Base-by-base conservation (phyloP, 2,329 filamentous ascomycete species). In the Aspergillus pseudoviridinutans region DNA sequence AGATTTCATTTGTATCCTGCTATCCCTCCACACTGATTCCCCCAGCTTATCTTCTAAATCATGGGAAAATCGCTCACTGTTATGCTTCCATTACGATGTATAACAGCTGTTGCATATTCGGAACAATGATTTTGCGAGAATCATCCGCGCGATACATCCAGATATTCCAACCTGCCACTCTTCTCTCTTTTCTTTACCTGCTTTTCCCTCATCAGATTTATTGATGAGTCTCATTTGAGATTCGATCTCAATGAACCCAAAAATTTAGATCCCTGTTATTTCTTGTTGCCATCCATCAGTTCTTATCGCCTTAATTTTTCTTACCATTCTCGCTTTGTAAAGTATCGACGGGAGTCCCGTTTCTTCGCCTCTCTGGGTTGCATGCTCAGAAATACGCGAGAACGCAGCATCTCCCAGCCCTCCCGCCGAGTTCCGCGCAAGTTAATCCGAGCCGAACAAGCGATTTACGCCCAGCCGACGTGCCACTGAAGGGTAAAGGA, bases 371-470 rank as follows among this genome's bases (percentile, higher is more conserved):
- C 50, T 47, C 56, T 47, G 44, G 57, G 56, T 56, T 65, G 63
- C 67, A 71, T 72, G 66, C 71, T 71, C 66, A 71, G 66, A 71
- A 67, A 64, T 73, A 73, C 71, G 68, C 70, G 51, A 61, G 59
- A 57, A 65, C 57, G 62, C 64, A 58, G 68, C 67, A 70, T 66
- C 68, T 65, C 61, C 66, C 70, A 71, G 70, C 69, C 70, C 66
- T 64, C 55, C 58, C 58, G 60, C 60, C 64, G 60, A 53, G 56
- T 58, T 68, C 66, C 63, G 66, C 53, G 2, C 54, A 60, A 54
- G 67, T 68, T 73, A 62, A 68, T 73, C 71, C 70, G 70, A 29
- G 66, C 70, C 71, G 71, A 71, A 67, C 71, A 73, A 73, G 71
- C 70, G 70, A 73, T 66, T 68, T 65, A 66, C 68, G 68, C 66